Base-by-base conservation (phyloP, 257 asterid species). In the Parsonsia alboflavescens region DNA sequence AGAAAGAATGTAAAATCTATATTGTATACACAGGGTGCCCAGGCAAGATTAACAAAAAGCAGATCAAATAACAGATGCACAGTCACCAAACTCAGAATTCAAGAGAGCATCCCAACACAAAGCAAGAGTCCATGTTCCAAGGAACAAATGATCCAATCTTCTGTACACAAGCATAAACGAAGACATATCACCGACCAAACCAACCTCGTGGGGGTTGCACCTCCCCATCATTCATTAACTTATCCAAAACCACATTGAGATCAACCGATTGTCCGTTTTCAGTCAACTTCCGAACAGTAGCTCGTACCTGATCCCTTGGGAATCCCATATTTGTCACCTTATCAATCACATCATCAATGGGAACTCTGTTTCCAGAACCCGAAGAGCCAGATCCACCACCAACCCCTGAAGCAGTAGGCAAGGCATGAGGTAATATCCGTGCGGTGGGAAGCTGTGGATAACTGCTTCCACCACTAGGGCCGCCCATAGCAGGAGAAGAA, bases 261-360 rank as follows among this genome's bases (percentile, higher is more conserved):
- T 95, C 99, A 53, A 92, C 96, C 0, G 98, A 77, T 67, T 95
- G 98, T n/a, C 98, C 99, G 42, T 85, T 89, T 80, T 92, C 99
- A 10, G 96, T 95, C 83, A 95, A 84, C 82, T 79, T 95, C 64
- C 94, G 80, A 2, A 92, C 98, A 8, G 96, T 87, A 57, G 92
- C 96, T 85, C 91, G 87, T 73, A 87, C 97, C 73, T 86, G 97
- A 30, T 90, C 98, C 82, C 96, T 90, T 30, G 98, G 66, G 79
- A 95, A 95, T 71, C 99, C 99, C 98, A 92, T 95, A 76, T 67
- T 84, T 3, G 98, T 90, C 58, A 95, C 98, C 73, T 89, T 92
- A 73, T 92, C 98, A n/a, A 95, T 90, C 84, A 95, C 98, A 54
- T 95, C 98, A 57, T 95, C 99, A 62, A 89, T 83, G 19, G 96